Conservation (phyloP, 768 basidiomycete species). For the Tricholoma bakamatsutake region DNA sequence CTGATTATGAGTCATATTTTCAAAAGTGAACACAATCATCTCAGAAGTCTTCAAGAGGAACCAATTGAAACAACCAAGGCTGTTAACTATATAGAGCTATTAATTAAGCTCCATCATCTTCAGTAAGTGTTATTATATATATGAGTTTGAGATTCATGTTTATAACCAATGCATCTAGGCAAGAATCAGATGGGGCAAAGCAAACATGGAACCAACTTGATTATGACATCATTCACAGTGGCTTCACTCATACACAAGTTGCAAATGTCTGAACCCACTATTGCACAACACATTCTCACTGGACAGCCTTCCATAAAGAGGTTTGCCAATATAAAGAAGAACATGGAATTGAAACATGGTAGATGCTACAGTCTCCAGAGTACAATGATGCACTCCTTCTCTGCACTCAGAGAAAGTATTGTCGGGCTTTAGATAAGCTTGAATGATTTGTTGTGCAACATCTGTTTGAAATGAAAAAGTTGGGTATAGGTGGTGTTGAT, state of each 20-base stretch:
- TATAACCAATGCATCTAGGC: neutral
- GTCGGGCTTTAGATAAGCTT: slow-evolving; percentile 4
- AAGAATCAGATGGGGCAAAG: neutral
- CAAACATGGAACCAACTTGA: no score
- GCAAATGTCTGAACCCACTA: slow-evolving; percentile 15
- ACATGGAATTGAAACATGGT: slow-evolving; percentile 20
- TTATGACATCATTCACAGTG: no score
- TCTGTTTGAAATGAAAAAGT: no score
- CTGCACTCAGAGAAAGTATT: no score
- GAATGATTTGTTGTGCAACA: no score
- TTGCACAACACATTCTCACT: neutral
- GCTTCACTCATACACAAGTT: slow-evolving; percentile 1
- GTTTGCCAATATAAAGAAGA: slow-evolving; percentile 10
- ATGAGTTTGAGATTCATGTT: no score
- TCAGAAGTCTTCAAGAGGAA: slow-evolving; percentile 21
- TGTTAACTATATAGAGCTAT: slow-evolving; percentile 26
- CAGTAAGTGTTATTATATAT: no score
- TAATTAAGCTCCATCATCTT: no score
- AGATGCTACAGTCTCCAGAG: slow-evolving; percentile 12
- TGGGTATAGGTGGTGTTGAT: no score
- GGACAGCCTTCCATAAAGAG: neutral
- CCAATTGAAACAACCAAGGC: slow-evolving; percentile 19
- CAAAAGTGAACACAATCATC: neutral
- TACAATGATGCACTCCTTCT: neutral
- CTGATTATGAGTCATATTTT: slow-evolving; percentile 1